phyloP scores from a whole-genome alignment of 2,329 filamentous ascomycete genomes.

The Fusarium drepaniforme region DNA sequence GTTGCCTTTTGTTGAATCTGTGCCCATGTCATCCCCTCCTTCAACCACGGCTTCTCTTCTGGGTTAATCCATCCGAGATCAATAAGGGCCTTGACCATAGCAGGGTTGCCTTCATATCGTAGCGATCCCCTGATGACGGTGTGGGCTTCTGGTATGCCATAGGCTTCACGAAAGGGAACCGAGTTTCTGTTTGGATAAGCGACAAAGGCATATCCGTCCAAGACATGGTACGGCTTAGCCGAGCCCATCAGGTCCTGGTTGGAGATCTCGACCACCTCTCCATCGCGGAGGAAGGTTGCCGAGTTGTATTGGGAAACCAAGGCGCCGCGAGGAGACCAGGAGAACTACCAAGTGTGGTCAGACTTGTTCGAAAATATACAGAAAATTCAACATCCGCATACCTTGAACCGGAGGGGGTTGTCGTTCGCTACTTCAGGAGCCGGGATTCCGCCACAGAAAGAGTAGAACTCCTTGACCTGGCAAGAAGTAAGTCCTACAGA shows the following conservation, averaged over 20 bases:
- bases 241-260: constrained; percentile 70
- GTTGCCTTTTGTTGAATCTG: constrained; percentile 32
- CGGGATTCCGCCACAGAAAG: constrained; percentile 74
- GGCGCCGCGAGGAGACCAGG: constrained; percentile 74
- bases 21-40: constrained; percentile 37
- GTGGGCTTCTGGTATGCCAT: constrained; percentile 76
- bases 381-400: not conserved
- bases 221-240: constrained; percentile 76
- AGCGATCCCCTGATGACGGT: constrained; percentile 77
- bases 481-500: not conserved
- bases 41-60: constrained; percentile 29
- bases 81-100: constrained; percentile 76
- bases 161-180: constrained; percentile 74
- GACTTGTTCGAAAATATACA: not conserved
- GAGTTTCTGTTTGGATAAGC: constrained; percentile 80
- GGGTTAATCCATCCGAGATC: constrained; percentile 72
- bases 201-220: constrained; percentile 69
- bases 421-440: constrained; percentile 67
- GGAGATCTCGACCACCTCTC: constrained; percentile 60
- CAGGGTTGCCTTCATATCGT: constrained; percentile 76
- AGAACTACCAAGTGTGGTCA: constrained; percentile 60
- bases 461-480: constrained; percentile 70
- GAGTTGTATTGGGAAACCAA: constrained; percentile 75
- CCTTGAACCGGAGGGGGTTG: constrained; percentile 47
- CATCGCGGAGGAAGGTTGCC: constrained; percentile 74